These are phyloP conservation scores for Herpetospermum pedunculosum DNA, from an alignment of 306 rosid genomes.

Conservation along the genomic window DNA sequence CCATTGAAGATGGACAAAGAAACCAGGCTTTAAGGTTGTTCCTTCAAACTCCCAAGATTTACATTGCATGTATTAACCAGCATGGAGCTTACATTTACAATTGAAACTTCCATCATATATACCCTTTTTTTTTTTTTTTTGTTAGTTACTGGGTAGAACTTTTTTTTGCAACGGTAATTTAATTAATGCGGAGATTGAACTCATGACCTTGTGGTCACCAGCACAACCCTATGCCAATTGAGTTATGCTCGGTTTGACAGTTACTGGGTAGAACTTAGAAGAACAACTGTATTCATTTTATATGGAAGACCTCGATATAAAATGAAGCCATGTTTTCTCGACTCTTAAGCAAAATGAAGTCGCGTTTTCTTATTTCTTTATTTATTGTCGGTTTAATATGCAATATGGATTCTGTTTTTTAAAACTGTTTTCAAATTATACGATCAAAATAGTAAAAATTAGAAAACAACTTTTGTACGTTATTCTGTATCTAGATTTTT, in stretches of 20 bases:
- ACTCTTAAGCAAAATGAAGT: neutral
- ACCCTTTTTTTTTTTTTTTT: too few relatives aligned
- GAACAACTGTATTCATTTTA: neutral
- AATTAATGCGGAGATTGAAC: too few relatives aligned
- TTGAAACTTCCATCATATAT: neutral
- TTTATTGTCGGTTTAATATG: neutral
- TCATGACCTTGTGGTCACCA: too few relatives aligned
- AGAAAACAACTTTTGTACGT: too few relatives aligned
- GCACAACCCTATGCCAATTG: too few relatives aligned
- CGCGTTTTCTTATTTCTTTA: neutral
- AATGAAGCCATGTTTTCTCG: neutral
- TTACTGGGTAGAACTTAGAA: neutral
- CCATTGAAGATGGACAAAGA: neutral
- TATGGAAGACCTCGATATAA: neutral
- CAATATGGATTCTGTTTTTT: too few relatives aligned
- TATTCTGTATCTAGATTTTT: too few relatives aligned
- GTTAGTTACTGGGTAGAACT: too few relatives aligned
- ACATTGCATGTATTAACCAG: neutral
- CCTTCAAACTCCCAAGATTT: neutral
- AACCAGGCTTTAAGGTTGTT: neutral
- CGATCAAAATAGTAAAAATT: too few relatives aligned
- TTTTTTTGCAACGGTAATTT: too few relatives aligned
- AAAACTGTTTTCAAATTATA: too few relatives aligned
- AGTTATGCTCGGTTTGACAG: too few relatives aligned
- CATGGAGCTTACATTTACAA: neutral